phyloP scores from a whole-genome alignment of 306 rosid species.

The Ochetophila trinervis region DNA sequence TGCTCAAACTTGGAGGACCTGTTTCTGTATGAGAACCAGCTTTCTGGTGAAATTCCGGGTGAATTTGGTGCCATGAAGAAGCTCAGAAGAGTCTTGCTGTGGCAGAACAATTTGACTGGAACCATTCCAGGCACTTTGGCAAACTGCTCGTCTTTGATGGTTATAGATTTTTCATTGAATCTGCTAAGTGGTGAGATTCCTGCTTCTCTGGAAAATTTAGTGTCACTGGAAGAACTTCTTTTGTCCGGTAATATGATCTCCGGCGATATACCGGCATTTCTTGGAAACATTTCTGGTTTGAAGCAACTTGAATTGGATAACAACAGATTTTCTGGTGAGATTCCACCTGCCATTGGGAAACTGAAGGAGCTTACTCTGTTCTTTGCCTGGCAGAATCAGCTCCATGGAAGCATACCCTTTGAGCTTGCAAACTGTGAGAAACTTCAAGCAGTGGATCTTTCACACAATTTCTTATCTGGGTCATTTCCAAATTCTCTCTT shows the following conservation, averaged over 20 bases:
- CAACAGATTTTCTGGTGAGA: constrained; percentile 69
- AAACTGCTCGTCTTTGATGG: constrained; percentile 57
- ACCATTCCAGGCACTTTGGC: constrained; percentile 64
- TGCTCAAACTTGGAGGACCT: constrained; percentile 70
- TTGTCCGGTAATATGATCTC: constrained; percentile 63
- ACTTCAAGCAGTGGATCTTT: constrained; percentile 90
- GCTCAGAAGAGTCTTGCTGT: constrained; percentile 61
- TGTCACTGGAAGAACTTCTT: constrained; percentile 69
- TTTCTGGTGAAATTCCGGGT: constrained; percentile 68
- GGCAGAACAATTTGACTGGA: constrained; percentile 82
- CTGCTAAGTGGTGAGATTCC: constrained; percentile 69
- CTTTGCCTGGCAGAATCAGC: constrained; percentile 91
- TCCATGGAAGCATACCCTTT: constrained; percentile 67
- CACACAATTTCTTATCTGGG: constrained; percentile 73
- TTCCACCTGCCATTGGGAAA: constrained; percentile 71
- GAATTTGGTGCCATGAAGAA: constrained; percentile 62
- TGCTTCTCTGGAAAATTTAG: constrained; percentile 44
- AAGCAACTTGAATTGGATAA: constrained; percentile 89
- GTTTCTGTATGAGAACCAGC: constrained; percentile 81
- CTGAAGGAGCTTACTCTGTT: constrained; percentile 72
- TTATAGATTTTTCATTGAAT: constrained; percentile 82
- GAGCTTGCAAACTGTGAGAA: constrained; percentile 73
- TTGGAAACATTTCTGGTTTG: constrained; percentile 71
- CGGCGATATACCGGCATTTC: constrained; percentile 65
- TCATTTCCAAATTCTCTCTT: constrained; percentile 67